Conservation (phyloP, 805 yeast species). For the Wickerhamomyces ciferrii region DNA sequence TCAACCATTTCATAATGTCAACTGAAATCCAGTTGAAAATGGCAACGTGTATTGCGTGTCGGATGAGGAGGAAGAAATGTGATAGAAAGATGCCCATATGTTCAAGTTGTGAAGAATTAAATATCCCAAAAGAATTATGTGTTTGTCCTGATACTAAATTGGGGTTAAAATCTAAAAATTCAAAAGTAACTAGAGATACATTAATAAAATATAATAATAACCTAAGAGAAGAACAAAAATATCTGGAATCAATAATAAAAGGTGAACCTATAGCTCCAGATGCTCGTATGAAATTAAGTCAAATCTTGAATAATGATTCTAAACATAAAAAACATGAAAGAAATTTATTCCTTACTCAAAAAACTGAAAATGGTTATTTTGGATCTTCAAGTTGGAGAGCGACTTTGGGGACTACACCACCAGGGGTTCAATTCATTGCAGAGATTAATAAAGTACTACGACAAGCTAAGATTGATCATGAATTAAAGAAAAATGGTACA, state of each 20-base stretch:
- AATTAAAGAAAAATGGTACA: background rate
- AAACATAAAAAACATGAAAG: background rate
- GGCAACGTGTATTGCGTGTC: background rate
- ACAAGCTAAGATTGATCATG: background rate
- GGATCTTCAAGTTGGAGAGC: background rate
- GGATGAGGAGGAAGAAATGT: background rate
- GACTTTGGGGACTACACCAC: background rate
- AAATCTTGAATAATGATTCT: background rate
- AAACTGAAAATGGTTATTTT: background rate
- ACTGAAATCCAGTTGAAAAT: background rate
- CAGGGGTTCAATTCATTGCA: background rate
- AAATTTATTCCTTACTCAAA: background rate
- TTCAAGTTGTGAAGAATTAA: background rate
- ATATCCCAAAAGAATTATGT: background rate
- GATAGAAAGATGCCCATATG: background rate
- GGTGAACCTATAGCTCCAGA: background rate
- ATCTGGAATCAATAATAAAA: background rate
- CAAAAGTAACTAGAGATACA: background rate
- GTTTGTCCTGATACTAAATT: background rate
- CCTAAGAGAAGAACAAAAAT: background rate
- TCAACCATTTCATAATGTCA: background rate
- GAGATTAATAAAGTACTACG: background rate
- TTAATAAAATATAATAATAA: background rate
- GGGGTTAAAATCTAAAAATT: background rate
- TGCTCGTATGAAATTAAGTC: background rate